Conservation (phyloP, 2,329 filamentous ascomycete genomes). For the Botrytis medusae region DNA sequence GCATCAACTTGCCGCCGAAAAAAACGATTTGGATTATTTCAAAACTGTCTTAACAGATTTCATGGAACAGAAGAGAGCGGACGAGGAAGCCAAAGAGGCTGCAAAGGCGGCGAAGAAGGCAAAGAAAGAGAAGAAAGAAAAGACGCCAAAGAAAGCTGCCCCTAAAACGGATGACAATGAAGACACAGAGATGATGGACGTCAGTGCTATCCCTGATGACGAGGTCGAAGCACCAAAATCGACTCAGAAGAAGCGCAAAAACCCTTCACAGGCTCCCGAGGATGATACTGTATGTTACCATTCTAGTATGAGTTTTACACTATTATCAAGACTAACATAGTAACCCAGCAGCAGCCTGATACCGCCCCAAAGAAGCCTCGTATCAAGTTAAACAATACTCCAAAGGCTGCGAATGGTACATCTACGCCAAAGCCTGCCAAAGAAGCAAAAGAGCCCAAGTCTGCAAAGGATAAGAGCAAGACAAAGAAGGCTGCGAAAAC, state of each 20-base stretch:
- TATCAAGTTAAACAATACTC: conserved; percentile 64
- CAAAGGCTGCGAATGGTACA: conserved; percentile 62
- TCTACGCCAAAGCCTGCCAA: conserved; percentile 34
- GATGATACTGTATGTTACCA: conserved; percentile 60
- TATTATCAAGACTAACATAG: not conserved
- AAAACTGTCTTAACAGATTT: conserved; percentile 75
- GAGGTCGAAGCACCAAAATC: conserved; percentile 51
- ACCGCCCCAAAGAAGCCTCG: conserved; percentile 64
- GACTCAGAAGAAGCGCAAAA: conserved; percentile 79
- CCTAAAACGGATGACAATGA: conserved; percentile 54
- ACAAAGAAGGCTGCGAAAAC: conserved; percentile 56
- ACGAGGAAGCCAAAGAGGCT: conserved; percentile 47
- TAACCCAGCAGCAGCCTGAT: conserved; percentile 41
- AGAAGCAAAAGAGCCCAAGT: conserved; percentile 41
- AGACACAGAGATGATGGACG: conserved; percentile 61
- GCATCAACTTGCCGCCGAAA: conserved; percentile 76
- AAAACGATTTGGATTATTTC: conserved; percentile 76
- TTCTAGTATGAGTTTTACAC: not conserved
- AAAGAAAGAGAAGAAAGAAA: conserved; percentile 42
- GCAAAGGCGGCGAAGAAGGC: conserved; percentile 50
- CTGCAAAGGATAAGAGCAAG: conserved; percentile 41
- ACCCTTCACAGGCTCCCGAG: conserved; percentile 55
- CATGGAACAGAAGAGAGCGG: conserved; percentile 63
- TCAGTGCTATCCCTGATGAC: conserved; percentile 52
- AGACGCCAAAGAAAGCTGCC: conserved; percentile 44